Evolutionary conservation across 2,329 filamentous ascomycete genomes (phyloP), one percentile per base, ranked within the genome.

Genomic region (Dactylellina cionopaga): DNA sequence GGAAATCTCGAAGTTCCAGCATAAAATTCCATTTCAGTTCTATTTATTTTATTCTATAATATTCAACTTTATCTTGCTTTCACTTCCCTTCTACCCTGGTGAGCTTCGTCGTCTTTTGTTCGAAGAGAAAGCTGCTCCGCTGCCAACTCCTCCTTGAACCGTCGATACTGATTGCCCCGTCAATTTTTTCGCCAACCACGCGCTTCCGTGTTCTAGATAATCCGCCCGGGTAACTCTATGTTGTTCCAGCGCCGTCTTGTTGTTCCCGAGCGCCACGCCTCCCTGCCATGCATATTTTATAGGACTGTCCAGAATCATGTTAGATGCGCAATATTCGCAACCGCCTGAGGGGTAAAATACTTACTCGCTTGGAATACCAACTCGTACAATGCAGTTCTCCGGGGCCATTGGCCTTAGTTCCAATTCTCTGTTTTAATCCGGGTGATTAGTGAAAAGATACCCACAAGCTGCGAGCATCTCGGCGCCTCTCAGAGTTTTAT

Each of bases 251-350:
- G 83, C 83, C 37, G 90, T 84, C 41, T 84, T 83, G 76, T 93
- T 88, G 54, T 82, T 86, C 0, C 92, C 92, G 63, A 97, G 83
- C 66, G 88, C 86, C 19, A 90, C 90, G n/a, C 89, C 94, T 13
- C 95, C 95, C 10, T 88, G 82, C 94, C 94, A 99, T 0, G 90
- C 92, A 75, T 89, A 91, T 22, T 87, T 89, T 75, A 96, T 84
- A 0, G 94, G 91, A 77, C 82, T 83, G 31, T 9, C 29, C 9
- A 33, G 33, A 69, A 24, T 19, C n/a, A 44, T 10, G 37, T 41
- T 5, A 44, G 15, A 44, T 43, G 17, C 47, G 11, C 15, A 25
- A 65, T 19, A 75, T 15, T 60, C 24, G 3, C 19, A 41, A 56
- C 24, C 15, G 43, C 7, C 19, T 49, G 46, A 58, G 51, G 54